These are phyloP conservation scores for Eruca vesicaria DNA, from an alignment of 441 rosid genomes.

Conservation along the genomic window DNA sequence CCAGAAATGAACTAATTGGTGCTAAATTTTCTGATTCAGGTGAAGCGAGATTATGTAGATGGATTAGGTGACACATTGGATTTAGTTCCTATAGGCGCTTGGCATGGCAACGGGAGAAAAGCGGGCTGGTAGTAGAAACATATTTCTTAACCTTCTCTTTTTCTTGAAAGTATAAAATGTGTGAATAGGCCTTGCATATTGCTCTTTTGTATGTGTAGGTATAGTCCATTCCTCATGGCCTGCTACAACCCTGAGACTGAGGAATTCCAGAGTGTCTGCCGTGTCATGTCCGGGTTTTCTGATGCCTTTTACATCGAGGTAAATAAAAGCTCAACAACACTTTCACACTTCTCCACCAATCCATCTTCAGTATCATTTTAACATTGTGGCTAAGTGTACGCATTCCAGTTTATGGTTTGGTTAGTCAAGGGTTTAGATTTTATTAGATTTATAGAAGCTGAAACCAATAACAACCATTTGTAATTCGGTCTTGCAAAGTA, in stretches of 20 bases:
- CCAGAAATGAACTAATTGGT: neutral
- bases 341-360: neutral
- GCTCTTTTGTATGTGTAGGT: constrained; percentile 46
- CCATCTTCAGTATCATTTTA: neutral
- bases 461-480: neutral
- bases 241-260: constrained; percentile 81
- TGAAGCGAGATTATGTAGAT: constrained; percentile 85
- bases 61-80: constrained; percentile 82
- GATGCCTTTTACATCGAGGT: constrained; percentile 87
- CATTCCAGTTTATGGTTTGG: neutral
- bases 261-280: constrained; percentile 84
- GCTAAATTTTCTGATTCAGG: constrained; percentile 44
- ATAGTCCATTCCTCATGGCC: constrained; percentile 94
- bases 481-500: neutral
- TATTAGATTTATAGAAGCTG: neutral
- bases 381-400: neutral
- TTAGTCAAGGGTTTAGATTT: neutral
- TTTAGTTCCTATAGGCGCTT: constrained; percentile 92
- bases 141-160: too few relatives aligned
- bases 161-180: neutral
- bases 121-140: constrained; percentile 69
- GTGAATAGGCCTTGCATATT: neutral
- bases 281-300: constrained; percentile 92
- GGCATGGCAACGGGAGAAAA: constrained; percentile 96
- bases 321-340: neutral